Percentiles rank a stretch among this genome's conserved stretches.
Evolutionary conservation across 2,329 filamentous ascomycete genomes (phyloP).

Genomic region (Scedosporium boydii): DNA sequence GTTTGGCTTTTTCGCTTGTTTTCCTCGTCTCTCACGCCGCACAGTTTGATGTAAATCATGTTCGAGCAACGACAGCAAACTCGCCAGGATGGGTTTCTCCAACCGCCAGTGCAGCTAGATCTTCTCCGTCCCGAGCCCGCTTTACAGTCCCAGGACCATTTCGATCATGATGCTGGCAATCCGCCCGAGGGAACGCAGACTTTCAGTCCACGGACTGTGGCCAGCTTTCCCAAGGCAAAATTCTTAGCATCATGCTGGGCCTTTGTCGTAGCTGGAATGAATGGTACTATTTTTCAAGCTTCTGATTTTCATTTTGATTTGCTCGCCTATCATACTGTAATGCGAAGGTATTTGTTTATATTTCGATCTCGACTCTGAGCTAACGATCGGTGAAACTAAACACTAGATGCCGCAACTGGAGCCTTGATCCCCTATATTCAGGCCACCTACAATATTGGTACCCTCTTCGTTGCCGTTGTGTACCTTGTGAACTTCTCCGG

Average conservation of each 20-base stretch:
- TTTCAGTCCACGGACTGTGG: background rate
- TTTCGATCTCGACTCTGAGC: background rate
- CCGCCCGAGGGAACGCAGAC: background rate
- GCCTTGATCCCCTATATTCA: constrained; percentile 78
- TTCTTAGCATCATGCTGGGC: background rate
- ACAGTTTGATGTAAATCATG: background rate
- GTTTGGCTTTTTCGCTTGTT: background rate
- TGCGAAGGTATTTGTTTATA: too few relatives aligned
- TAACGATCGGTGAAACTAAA: constrained; percentile 18
- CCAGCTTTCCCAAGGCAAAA: background rate
- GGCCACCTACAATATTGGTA: constrained; percentile 60
- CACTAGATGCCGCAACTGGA: constrained; percentile 60
- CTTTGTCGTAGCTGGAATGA: background rate
- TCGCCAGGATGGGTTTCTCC: background rate
- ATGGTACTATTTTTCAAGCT: background rate
- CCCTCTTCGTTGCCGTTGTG: constrained; percentile 70
- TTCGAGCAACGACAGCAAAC: background rate
- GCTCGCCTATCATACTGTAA: too few relatives aligned
- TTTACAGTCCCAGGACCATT: background rate
- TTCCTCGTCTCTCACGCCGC: background rate
- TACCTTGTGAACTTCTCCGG: constrained; percentile 71
- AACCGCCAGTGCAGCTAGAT: background rate
- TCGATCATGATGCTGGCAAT: background rate
- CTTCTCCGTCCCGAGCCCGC: too few relatives aligned
- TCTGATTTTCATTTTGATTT: too few relatives aligned